These are phyloP conservation scores for Xylaria arbuscula DNA, from an alignment of 2,329 filamentous ascomycete species.

Conservation along the genomic window DNA sequence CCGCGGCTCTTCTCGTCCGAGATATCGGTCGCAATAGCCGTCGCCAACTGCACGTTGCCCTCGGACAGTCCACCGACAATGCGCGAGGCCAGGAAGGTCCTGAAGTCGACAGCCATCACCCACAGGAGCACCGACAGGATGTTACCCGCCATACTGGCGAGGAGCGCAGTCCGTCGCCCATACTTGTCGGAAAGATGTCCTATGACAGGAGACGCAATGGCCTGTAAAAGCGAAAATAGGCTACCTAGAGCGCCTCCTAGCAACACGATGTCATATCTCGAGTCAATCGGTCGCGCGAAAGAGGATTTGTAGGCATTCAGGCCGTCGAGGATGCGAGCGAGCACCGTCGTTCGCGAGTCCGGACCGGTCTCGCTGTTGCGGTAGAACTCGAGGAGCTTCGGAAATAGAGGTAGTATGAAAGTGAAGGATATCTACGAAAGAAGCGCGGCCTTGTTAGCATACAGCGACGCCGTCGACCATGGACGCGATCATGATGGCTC, in stretches of 20 bases:
- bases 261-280: constrained; percentile 95
- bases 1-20: constrained; percentile 86
- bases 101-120: constrained; percentile 93
- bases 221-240: constrained; percentile 90
- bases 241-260: constrained; percentile 94
- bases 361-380: constrained; percentile 77
- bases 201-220: constrained; percentile 90
- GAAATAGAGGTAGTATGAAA: constrained; percentile 96
- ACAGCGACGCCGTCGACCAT: not conserved
- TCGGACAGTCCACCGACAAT: constrained; percentile 94
- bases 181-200: constrained; percentile 88
- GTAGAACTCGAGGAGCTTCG: constrained; percentile 95
- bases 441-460: constrained; percentile 29
- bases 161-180: constrained; percentile 85
- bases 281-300: constrained; percentile 92
- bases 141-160: constrained; percentile 93
- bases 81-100: constrained; percentile 93
- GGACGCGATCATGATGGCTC: constrained; percentile 43
- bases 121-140: constrained; percentile 93
- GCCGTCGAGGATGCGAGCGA: constrained; percentile 81
- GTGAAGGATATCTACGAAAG: constrained; percentile 88
- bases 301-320: constrained; percentile 95
- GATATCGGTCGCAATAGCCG: constrained; percentile 96
- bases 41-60: constrained; percentile 95
- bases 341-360: constrained; percentile 63